Evolutionary conservation across 257 asterid genomes (phyloP), one percentile per base, ranked within the genome.

Genomic region (Solanum etuberosum): DNA sequence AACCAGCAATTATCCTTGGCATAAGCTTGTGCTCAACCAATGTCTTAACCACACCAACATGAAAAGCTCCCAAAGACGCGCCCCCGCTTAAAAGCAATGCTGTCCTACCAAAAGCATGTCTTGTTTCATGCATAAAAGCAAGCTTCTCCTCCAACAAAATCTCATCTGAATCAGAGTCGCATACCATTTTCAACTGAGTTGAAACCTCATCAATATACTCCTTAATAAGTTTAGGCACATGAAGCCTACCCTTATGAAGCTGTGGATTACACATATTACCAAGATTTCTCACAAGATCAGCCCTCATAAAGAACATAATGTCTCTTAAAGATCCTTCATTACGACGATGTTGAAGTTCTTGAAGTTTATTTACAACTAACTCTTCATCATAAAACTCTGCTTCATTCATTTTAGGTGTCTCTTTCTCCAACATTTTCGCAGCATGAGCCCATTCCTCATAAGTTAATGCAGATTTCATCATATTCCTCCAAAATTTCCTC

Each of bases 361-460:
- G 95, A 85, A 97, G 95, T 73, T 96, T 96, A 88, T 94, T 91
- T 86, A 94, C 91, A 5, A 97, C 98, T 32, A 97, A 98, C 72
- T 97, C 99, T 73, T 90, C 99, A 20, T 97, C 99, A 43, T 94
- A 97, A 9, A 97, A 94, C 89, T 96, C 92, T 1, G 95, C 78
- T 46, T 96, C 98, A 63, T 94, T 95, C 96, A 94, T 89, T 80
- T 83, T 94, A 74, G 87, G 95, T 23, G 96, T 92, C 87, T 95
- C 99, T 74, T 91, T 97, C 84, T 96, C 99, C 63, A 96, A 86
- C 99, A 97, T 96, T 88, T 91, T 93, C 23, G 99, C 96, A 40
- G 98, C 99, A 89, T 97, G 99, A 83, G 98, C 98, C 99, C 99
- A 97, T 87, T 97, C 99, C 88, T 97, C 99, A 68, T 97, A 97